phyloP scores from a whole-genome alignment of 768 basidiomycete species.

The Boletus sp. region DNA sequence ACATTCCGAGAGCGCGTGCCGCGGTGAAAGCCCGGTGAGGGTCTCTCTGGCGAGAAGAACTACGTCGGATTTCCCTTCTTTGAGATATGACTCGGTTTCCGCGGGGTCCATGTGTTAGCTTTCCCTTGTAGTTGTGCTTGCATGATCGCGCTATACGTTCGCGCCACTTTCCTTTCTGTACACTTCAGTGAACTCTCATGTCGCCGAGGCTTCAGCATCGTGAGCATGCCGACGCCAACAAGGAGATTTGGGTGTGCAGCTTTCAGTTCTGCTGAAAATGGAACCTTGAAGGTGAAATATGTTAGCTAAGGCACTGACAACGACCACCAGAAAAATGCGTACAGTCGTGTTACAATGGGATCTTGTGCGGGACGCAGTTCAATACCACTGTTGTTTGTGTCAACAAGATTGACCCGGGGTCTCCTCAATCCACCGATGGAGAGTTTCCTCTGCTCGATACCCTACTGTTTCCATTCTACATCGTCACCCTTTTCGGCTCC shows the following conservation, averaged over 20 bases:
- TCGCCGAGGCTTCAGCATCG: slow-evolving; percentile 8
- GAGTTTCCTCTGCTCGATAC: slow-evolving; percentile 69
- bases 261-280: slow-evolving; percentile 65
- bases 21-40: slow-evolving; percentile 64
- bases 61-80: slow-evolving; percentile 64
- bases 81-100: slow-evolving; percentile 60
- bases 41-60: slow-evolving; percentile 64
- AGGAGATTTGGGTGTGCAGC: slow-evolving; percentile 51
- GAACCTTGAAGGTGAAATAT: slow-evolving; percentile 41
- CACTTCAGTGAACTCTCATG: too few species aligned
- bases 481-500: slow-evolving; percentile 50
- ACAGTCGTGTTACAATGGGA: slow-evolving; percentile 52
- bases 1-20: slow-evolving; percentile 63
- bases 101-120: slow-evolving; percentile 34
- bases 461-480: slow-evolving; percentile 66
- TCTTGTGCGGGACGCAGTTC: slow-evolving; percentile 59
- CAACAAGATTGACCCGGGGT: slow-evolving; percentile 73
- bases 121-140: too few species aligned
- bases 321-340: background rate
- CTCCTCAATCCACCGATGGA: slow-evolving; percentile 53
- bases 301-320: background rate
- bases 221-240: slow-evolving; percentile 73
- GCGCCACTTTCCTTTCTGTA: too few species aligned
- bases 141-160: too few species aligned
- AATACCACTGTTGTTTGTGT: slow-evolving; percentile 68